A percentile compares a stretch with the other conserved stretches of the same genome.
phyloP scores from a whole-genome alignment of 2,329 filamentous ascomycete genomes.

The Cladosporium velox region DNA sequence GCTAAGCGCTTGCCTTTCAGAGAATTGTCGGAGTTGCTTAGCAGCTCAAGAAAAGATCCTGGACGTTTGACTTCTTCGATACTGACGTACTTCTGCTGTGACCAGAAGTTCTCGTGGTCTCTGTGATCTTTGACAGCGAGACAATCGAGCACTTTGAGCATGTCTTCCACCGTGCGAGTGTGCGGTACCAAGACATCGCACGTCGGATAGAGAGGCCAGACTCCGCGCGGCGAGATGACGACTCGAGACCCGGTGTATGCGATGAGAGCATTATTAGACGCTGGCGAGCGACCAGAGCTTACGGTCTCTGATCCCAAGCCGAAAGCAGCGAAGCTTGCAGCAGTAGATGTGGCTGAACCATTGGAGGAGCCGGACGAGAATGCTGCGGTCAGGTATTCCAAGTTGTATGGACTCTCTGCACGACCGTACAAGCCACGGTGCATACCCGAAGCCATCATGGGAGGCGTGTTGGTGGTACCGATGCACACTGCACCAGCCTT shows the following conservation, averaged over 20 bases:
- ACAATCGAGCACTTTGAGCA: conserved; percentile 53
- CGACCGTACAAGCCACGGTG: conserved; percentile 59
- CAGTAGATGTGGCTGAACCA: conserved; percentile 54
- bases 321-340: conserved; percentile 55
- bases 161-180: conserved; percentile 52
- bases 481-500: conserved; percentile 55
- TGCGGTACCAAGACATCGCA: conserved; percentile 59
- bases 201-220: conserved; percentile 59
- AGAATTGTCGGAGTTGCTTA: conserved; percentile 29
- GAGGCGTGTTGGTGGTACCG: conserved; percentile 61
- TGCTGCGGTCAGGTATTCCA: conserved; percentile 55
- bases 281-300: conserved; percentile 58
- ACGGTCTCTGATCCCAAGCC: conserved; percentile 59
- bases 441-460: conserved; percentile 62
- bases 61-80: conserved; percentile 43
- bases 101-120: conserved; percentile 56
- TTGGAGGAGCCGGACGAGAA: conserved; percentile 62
- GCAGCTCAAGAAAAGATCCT: conserved; percentile 39
- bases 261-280: conserved; percentile 58
- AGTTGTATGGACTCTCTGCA: conserved; percentile 59
- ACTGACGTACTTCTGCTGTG: conserved; percentile 50
- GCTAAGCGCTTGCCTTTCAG: conserved; percentile 51
- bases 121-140: conserved; percentile 48
- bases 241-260: conserved; percentile 59
- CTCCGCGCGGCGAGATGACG: conserved; percentile 53